Conservation (phyloP, 768 basidiomycete genomes). For the Amanita molliuscula region DNA sequence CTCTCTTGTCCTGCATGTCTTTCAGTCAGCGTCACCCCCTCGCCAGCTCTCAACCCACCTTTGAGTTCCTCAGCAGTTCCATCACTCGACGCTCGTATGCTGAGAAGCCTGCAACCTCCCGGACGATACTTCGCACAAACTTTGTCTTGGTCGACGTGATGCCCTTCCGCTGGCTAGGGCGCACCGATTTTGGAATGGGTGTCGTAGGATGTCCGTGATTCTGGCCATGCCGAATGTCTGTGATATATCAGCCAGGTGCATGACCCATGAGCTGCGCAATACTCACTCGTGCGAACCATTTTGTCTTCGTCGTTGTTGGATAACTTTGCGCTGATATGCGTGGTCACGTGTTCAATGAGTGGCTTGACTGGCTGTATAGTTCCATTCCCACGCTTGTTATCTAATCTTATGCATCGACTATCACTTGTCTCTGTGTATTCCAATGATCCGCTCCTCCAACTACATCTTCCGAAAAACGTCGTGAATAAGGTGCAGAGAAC, state of each 20-base stretch:
- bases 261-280: constrained; percentile 8
- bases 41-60: constrained; percentile 38
- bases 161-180: constrained; percentile 91
- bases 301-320: constrained; percentile 19
- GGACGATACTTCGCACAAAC: constrained; percentile 87
- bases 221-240: constrained; percentile 77
- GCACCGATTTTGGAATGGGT: constrained; percentile 58
- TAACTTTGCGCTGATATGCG: background rate
- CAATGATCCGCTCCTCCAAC: constrained; percentile 31
- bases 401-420: constrained; percentile 21
- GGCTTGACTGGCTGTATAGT: constrained; percentile 64
- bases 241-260: constrained; percentile 5
- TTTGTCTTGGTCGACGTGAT: constrained; percentile 81
- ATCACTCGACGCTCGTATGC: constrained; percentile 97
- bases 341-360: constrained; percentile 27
- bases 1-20: constrained; percentile 84
- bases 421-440: constrained; percentile 22
- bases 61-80: constrained; percentile 97
- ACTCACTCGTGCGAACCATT: constrained; percentile 76
- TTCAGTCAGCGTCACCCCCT: background rate
- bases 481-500: background rate
- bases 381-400: constrained; percentile 18
- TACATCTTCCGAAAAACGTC: background rate
- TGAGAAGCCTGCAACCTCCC: constrained; percentile 96
- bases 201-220: constrained; percentile 91